phyloP scores from a whole-genome alignment of 106 monocot species.

The Dendrobium nobile region DNA sequence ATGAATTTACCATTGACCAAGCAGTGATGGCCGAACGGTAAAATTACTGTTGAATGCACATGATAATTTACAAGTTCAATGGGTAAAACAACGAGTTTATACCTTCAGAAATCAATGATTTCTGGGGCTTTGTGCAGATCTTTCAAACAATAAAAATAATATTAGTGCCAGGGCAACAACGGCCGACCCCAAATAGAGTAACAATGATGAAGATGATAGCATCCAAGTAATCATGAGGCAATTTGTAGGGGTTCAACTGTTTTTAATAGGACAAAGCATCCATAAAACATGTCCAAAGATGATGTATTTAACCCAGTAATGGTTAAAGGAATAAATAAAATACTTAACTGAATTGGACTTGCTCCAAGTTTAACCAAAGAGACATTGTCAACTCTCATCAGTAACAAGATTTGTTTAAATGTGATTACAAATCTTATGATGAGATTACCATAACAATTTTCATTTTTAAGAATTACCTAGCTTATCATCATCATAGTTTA shows the following conservation, averaged over 20 bases:
- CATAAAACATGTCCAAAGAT: background rate
- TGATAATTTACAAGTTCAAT: too few relatives aligned
- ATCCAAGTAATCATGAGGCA: background rate
- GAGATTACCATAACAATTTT: background rate
- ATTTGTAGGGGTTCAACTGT: background rate
- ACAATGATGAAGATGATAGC: too few relatives aligned
- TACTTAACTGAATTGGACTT: background rate
- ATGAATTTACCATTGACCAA: too few relatives aligned
- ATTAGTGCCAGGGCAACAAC: background rate
- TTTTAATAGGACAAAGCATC: background rate
- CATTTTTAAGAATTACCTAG: conserved; percentile 1
- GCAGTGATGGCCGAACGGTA: too few relatives aligned
- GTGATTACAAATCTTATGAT: background rate
- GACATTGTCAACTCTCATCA: background rate
- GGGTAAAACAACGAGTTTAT: too few relatives aligned
- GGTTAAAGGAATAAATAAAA: background rate
- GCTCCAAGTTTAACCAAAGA: background rate
- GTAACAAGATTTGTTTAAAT: background rate
- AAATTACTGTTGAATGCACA: too few relatives aligned
- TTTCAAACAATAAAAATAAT: background rate
- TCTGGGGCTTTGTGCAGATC: too few relatives aligned
- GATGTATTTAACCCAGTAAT: background rate
- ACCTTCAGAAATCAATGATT: too few relatives aligned
- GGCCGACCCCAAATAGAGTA: background rate
- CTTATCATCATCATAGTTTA: background rate